These are phyloP conservation scores for Malania oleifera DNA, from an alignment of 164 flowering plant species.

Conservation along the genomic window DNA sequence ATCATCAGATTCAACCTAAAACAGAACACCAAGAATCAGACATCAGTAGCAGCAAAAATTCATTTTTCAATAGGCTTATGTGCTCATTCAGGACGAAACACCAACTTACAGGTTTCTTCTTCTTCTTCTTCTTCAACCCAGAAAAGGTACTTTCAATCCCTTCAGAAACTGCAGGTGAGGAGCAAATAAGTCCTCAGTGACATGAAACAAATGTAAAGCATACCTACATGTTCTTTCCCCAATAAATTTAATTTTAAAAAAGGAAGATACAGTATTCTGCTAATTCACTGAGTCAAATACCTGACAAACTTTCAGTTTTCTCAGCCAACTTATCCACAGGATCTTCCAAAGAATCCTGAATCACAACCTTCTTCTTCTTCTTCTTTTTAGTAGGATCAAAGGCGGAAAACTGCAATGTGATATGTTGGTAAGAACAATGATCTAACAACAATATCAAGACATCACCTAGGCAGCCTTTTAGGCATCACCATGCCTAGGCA, in stretches of 20 bases:
- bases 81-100: neutral
- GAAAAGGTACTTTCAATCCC: neutral
- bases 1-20: neutral
- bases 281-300: neutral
- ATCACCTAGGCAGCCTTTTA: too few species aligned
- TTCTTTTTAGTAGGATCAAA: too few species aligned
- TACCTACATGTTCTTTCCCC: neutral
- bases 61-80: neutral
- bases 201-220: too few species aligned
- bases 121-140: neutral
- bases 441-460: too few species aligned
- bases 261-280: too few species aligned
- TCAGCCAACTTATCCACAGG: neutral
- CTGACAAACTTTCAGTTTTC: neutral
- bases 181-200: neutral
- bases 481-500: too few species aligned
- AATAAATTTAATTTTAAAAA: too few species aligned
- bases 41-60: too few species aligned
- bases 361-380: too few species aligned
- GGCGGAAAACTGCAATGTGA: too few species aligned
- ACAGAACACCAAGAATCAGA: neutral
- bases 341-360: too few species aligned
- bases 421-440: too few species aligned
- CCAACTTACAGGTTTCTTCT: conserved; percentile 1
- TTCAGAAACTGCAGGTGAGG: neutral